A percentile compares a stretch with the other conserved stretches of the same genome.
These are phyloP conservation scores for Fraxinus anomala DNA, from an alignment of 257 asterid species.

Conservation along the genomic window DNA sequence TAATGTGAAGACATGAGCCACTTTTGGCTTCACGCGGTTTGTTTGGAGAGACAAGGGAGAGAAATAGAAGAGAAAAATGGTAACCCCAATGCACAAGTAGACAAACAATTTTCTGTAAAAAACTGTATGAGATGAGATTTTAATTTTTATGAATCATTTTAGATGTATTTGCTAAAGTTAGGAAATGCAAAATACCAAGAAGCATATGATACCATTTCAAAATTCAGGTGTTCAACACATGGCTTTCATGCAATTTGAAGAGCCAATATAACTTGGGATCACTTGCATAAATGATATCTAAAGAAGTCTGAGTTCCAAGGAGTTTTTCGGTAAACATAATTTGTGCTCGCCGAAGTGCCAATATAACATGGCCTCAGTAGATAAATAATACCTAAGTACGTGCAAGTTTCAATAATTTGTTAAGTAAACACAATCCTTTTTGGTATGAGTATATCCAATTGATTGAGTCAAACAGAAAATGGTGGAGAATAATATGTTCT, in stretches of 20 bases:
- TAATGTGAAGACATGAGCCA: no score
- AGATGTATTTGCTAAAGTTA: not conserved
- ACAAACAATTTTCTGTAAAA: not conserved
- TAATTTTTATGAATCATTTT: no score
- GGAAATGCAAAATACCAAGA: not conserved
- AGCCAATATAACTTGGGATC: not conserved
- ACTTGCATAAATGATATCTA: not conserved
- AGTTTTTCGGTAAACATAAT: not conserved
- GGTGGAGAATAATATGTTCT: not conserved
- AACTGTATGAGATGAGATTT: not conserved
- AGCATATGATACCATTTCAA: not conserved
- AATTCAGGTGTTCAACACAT: not conserved
- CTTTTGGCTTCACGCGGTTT: not conserved
- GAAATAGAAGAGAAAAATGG: not conserved
- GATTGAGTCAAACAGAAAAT: not conserved
- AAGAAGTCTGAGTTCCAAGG: not conserved
- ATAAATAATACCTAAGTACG: not conserved
- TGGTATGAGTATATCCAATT: not conserved
- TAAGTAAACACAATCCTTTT: not conserved
- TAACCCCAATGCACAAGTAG: not conserved
- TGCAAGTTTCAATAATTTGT: not conserved
- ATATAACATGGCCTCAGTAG: not conserved
- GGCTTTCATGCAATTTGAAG: not conserved
- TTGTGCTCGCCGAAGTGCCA: not conserved
- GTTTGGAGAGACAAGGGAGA: not conserved